A percentile compares a stretch with the other conserved stretches of the same genome.
These are phyloP conservation scores for Davidsoniella virescens DNA, from an alignment of 2,329 filamentous ascomycete genomes.

Conservation along the genomic window DNA sequence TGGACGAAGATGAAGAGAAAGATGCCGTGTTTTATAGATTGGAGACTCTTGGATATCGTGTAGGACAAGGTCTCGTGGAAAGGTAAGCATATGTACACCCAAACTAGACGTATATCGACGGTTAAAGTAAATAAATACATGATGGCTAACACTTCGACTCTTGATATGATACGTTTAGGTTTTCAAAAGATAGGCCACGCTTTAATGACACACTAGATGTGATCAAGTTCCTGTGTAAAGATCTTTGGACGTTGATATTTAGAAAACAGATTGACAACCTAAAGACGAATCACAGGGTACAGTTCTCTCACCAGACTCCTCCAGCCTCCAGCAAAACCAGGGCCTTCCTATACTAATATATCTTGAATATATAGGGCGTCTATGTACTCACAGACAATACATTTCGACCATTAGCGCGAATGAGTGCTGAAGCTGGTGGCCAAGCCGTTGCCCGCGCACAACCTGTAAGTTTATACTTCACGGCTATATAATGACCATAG, in stretches of 20 bases:
- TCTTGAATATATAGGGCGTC: slow-evolving; percentile 45
- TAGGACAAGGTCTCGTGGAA: slow-evolving; percentile 84
- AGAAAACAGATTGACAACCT: slow-evolving; percentile 96
- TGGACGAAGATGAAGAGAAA: slow-evolving; percentile 65
- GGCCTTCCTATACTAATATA: not conserved
- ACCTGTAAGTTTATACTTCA: slow-evolving; percentile 41
- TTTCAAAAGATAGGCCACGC: slow-evolving; percentile 67
- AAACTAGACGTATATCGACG: not conserved
- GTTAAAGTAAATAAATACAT: not conserved
- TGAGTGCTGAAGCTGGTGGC: slow-evolving; percentile 67
- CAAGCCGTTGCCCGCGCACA: slow-evolving; percentile 62
- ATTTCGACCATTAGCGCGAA: slow-evolving; percentile 75
- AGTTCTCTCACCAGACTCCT: slow-evolving; percentile 14
- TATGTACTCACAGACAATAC: slow-evolving; percentile 90
- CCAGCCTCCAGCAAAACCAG: not conserved
- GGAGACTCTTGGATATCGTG: slow-evolving; percentile 74
- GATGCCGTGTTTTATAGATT: slow-evolving; percentile 76
- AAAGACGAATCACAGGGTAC: slow-evolving; percentile 86
- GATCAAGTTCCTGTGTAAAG: slow-evolving; percentile 98
- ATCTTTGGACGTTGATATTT: slow-evolving; percentile 88
- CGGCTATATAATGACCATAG: slow-evolving; percentile 8
- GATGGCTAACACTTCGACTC: not conserved
- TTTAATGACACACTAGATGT: slow-evolving; percentile 87
- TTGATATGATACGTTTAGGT: slow-evolving; percentile 33
- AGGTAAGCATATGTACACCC: slow-evolving; percentile 33